These are phyloP conservation scores for Ceratocystiopsis minuta DNA, from an alignment of 2,329 filamentous ascomycete species.

Conservation along the genomic window DNA sequence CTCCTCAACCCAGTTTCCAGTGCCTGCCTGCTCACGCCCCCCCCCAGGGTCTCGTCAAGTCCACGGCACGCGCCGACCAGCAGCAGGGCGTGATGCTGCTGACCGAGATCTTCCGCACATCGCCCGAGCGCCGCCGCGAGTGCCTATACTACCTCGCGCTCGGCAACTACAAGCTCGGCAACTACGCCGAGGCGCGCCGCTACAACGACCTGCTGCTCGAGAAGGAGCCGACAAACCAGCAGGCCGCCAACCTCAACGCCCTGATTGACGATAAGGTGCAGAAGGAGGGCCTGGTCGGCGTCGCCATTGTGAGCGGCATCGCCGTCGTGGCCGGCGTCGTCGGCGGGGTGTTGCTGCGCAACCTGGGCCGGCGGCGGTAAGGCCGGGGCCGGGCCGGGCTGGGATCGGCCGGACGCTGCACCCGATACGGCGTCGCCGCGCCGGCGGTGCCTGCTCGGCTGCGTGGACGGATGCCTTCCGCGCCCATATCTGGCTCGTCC, in stretches of 20 bases:
- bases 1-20: no score
- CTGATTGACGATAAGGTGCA: slow-evolving; percentile 94
- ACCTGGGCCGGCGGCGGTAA: slow-evolving; percentile 44
- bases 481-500: no score
- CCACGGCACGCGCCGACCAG: slow-evolving; percentile 64
- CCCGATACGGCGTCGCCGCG: no score
- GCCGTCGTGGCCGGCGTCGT: slow-evolving; percentile 87
- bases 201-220: slow-evolving; percentile 90
- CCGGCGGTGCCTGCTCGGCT: no score
- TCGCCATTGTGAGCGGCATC: slow-evolving; percentile 85
- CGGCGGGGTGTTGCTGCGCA: slow-evolving; percentile 69
- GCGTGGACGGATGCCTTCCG: no score
- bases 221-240: slow-evolving; percentile 78
- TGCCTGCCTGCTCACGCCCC: no score
- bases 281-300: slow-evolving; percentile 82
- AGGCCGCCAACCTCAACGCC: slow-evolving; percentile 68
- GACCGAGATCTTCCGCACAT: slow-evolving; percentile 88
- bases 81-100: slow-evolving; percentile 87
- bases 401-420: no score
- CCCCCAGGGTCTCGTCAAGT: slow-evolving; percentile 93
- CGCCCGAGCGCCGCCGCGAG: slow-evolving; percentile 84
- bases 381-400: no score
- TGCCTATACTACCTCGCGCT: slow-evolving; percentile 96
- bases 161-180: slow-evolving; percentile 95
- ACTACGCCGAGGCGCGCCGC: slow-evolving; percentile 83